Evolutionary conservation across 2,329 filamentous ascomycete species (phyloP).

Genomic region (Cyphellophora europaea): DNA sequence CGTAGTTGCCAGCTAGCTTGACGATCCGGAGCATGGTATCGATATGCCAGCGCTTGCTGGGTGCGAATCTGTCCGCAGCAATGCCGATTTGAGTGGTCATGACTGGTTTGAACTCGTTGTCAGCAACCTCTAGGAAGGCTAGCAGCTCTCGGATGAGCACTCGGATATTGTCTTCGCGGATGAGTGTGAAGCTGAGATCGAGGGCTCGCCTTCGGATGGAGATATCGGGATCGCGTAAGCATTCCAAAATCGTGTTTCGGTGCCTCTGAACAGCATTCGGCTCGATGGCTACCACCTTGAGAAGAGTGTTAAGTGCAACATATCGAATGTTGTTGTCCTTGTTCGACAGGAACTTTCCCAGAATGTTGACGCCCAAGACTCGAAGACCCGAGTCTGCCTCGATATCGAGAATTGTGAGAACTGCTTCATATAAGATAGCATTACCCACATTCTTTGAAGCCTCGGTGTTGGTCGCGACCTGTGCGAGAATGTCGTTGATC

Average conservation of each 20-base stretch:
- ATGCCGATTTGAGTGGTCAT: slow-evolving; percentile 99
- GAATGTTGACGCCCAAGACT: slow-evolving; percentile 92
- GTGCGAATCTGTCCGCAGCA: slow-evolving; percentile 88
- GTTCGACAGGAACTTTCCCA: slow-evolving; percentile 97
- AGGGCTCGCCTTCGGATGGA: slow-evolving; percentile 93
- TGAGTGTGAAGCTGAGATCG: slow-evolving; percentile 93
- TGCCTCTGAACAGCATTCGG: slow-evolving; percentile 96
- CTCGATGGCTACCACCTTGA: slow-evolving; percentile 96
- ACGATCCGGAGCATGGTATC: slow-evolving; percentile 94
- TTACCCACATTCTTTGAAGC: slow-evolving; percentile 98
- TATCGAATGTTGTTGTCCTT: slow-evolving; percentile 99
- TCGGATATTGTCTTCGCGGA: slow-evolving; percentile 92
- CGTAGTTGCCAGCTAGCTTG: slow-evolving; percentile 88
- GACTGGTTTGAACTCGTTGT: slow-evolving; percentile 96
- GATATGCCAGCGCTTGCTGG: slow-evolving; percentile 96
- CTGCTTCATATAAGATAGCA: slow-evolving; percentile 93
- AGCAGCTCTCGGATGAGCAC: slow-evolving; percentile 87
- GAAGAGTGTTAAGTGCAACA: slow-evolving; percentile 90
- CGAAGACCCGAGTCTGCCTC: slow-evolving; percentile 92
- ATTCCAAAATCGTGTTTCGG: slow-evolving; percentile 94
- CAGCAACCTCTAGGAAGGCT: slow-evolving; percentile 91
- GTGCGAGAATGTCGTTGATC: slow-evolving; percentile 96
- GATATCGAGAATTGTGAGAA: slow-evolving; percentile 93
- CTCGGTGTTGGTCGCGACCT: slow-evolving; percentile 96
- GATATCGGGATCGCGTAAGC: slow-evolving; percentile 91